Evolutionary conservation across 2,329 filamentous ascomycete species (phyloP).

Genomic region (Graphiopsis chlorocephala): DNA sequence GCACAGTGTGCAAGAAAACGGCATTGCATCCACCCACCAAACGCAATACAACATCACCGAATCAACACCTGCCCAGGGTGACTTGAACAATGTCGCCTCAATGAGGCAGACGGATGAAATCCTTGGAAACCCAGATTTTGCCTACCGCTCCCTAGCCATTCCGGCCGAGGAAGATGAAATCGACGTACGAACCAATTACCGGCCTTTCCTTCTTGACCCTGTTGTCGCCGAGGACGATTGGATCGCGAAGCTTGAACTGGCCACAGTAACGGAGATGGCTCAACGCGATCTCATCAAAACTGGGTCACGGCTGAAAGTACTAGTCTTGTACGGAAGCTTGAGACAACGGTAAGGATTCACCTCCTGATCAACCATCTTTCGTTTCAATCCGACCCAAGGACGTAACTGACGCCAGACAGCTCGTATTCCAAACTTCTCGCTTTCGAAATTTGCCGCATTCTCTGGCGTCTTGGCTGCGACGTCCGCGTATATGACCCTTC

Average conservation of each 20-base stretch:
- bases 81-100: slow-evolving; percentile 11
- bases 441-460: slow-evolving; percentile 58
- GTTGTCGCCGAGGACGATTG: slow-evolving; percentile 49
- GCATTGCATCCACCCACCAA: background rate
- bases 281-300: slow-evolving; percentile 23
- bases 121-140: background rate
- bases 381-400: background rate
- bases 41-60: background rate
- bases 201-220: slow-evolving; percentile 54
- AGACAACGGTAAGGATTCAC: slow-evolving; percentile 33
- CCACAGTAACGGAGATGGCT: slow-evolving; percentile 51
- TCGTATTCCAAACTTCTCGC: slow-evolving; percentile 62
- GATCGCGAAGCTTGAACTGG: slow-evolving; percentile 56
- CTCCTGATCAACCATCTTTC: background rate
- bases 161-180: slow-evolving; percentile 47
- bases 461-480: slow-evolving; percentile 64
- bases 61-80: background rate
- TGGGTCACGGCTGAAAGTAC: slow-evolving; percentile 52
- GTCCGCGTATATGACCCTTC: slow-evolving; percentile 61
- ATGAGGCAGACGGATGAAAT: background rate
- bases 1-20: background rate
- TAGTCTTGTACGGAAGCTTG: slow-evolving; percentile 62
- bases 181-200: slow-evolving; percentile 48
- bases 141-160: background rate
- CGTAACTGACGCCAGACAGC: slow-evolving; percentile 33